A percentile compares a stretch with the other conserved stretches of the same genome.
Evolutionary conservation across 1,284 basidiomycete genomes (phyloP).

Genomic region (Ustilago esculenta): DNA sequence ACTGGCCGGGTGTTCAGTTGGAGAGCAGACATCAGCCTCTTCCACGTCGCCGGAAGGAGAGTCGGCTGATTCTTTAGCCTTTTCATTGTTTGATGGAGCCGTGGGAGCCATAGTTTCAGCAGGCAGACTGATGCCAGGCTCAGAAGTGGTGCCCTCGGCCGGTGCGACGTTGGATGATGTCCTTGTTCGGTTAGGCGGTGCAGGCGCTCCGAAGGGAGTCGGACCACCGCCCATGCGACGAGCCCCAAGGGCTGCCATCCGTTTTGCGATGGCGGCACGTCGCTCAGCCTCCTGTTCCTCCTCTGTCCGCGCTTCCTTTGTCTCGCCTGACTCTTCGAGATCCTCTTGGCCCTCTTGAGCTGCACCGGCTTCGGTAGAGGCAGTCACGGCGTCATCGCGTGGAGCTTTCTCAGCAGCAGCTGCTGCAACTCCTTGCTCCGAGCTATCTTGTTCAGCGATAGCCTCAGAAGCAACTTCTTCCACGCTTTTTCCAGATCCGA

Average conservation of each 20-base stretch:
- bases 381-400: slow-evolving; percentile 1
- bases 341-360: slow-evolving; percentile 2
- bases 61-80: slow-evolving; percentile 4
- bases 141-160: slow-evolving; percentile 26
- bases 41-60: slow-evolving; percentile 1
- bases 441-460: not conserved
- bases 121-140: slow-evolving; percentile 38
- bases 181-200: slow-evolving; percentile 22
- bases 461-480: slow-evolving; percentile 5
- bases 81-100: not conserved
- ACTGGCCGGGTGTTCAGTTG: slow-evolving; percentile 6
- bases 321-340: slow-evolving; percentile 13
- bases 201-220: slow-evolving; percentile 37
- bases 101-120: slow-evolving; percentile 7
- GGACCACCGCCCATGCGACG: slow-evolving; percentile 55
- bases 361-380: slow-evolving; percentile 3
- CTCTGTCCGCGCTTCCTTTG: slow-evolving; percentile 30
- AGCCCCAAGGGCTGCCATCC: slow-evolving; percentile 64
- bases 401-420: not conserved
- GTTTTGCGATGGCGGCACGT: slow-evolving; percentile 55
- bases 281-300: slow-evolving; percentile 58
- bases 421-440: not conserved
- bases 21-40: slow-evolving; percentile 3
- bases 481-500: slow-evolving; percentile 3
- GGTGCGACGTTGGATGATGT: slow-evolving; percentile 21